A percentile compares a stretch with the other conserved stretches of the same genome.
Conservation (phyloP, 2,329 filamentous ascomycete species). For the Dactylellina drechsleri region DNA sequence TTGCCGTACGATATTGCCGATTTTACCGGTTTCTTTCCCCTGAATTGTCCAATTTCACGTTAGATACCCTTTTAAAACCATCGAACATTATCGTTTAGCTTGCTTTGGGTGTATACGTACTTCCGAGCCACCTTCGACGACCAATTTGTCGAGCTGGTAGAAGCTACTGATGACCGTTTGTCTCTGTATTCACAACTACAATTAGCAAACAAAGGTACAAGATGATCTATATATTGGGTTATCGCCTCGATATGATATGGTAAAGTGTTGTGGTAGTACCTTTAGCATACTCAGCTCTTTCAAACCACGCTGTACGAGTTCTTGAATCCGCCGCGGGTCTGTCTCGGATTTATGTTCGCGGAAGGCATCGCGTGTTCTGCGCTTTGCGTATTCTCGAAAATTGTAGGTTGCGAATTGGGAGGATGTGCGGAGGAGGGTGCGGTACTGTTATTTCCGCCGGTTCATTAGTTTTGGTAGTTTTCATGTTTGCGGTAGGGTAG, state of each 20-base stretch:
- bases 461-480: too few species aligned
- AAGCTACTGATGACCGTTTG: constrained; percentile 96
- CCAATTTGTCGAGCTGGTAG: constrained; percentile 88
- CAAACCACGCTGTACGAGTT: constrained; percentile 86
- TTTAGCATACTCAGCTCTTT: constrained; percentile 89
- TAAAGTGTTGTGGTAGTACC: constrained; percentile 66
- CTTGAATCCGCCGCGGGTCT: constrained; percentile 82
- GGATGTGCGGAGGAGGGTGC: constrained; percentile 86
- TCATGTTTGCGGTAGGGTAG: too few species aligned
- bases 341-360: constrained; percentile 78
- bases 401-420: constrained; percentile 93
- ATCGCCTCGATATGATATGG: not conserved
- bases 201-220: not conserved
- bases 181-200: constrained; percentile 69
- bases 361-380: constrained; percentile 90
- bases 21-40: constrained; percentile 75
- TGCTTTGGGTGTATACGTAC: constrained; percentile 65
- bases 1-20: constrained; percentile 75
- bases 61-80: constrained; percentile 55
- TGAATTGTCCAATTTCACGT: constrained; percentile 58
- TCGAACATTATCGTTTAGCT: constrained; percentile 7
- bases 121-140: constrained; percentile 86
- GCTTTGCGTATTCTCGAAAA: constrained; percentile 94
- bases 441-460: too few species aligned
- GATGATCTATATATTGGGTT: constrained; percentile 15